These are phyloP conservation scores for Vigna unguiculata DNA, from an alignment of 306 rosid genomes.

Conservation along the genomic window DNA sequence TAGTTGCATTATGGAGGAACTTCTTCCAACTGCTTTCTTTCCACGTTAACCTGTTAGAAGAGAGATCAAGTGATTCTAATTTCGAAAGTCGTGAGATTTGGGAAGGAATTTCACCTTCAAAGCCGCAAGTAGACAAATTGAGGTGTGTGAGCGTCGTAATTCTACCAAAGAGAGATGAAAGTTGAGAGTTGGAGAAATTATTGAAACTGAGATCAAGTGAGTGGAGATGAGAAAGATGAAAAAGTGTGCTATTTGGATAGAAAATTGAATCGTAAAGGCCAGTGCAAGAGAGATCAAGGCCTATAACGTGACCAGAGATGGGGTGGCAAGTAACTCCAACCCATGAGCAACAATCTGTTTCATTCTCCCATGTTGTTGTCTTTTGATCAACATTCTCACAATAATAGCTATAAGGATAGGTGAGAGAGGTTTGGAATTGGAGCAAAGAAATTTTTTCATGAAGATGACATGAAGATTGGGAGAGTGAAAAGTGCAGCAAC, in stretches of 20 bases:
- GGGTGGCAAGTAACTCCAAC: constrained; percentile 11
- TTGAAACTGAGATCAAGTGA: no score
- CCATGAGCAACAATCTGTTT: constrained; percentile 8
- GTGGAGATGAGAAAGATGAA: no score
- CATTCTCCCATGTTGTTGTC: not conserved
- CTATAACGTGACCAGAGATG: not conserved
- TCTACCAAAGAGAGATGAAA: no score
- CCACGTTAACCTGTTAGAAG: not conserved
- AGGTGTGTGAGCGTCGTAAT: no score
- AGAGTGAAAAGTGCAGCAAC: no score
- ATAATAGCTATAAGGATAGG: no score
- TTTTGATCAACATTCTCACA: not conserved
- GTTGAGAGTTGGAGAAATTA: no score
- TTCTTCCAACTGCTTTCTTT: not conserved
- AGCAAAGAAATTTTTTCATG: not conserved
- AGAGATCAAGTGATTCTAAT: no score
- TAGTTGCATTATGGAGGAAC: not conserved
- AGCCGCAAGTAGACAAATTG: fast-evolving
- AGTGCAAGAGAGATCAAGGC: not conserved
- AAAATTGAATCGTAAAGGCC: not conserved
- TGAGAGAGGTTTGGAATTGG: constrained; percentile 23
- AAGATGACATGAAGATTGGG: no score
- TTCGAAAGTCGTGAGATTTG: no score
- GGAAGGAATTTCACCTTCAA: no score
- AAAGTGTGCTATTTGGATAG: not conserved